These are phyloP conservation scores for Metarhizium robertsii DNA, from an alignment of 2,329 filamentous ascomycete species.

Conservation along the genomic window DNA sequence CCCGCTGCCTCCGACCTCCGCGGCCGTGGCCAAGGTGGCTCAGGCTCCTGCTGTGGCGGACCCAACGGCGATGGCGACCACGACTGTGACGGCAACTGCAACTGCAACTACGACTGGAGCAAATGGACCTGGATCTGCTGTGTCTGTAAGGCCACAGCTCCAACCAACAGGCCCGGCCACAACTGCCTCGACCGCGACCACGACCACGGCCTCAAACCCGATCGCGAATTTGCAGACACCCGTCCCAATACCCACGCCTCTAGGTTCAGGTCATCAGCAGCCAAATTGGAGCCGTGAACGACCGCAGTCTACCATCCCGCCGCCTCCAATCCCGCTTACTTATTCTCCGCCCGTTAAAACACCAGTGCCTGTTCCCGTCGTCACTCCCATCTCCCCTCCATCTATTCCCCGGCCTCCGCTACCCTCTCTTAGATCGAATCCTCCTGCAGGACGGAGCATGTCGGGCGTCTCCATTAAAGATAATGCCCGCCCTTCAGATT, in stretches of 20 bases:
- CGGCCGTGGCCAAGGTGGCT: conserved; percentile 2
- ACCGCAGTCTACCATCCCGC: conserved; percentile 3
- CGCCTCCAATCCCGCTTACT: conserved; percentile 1
- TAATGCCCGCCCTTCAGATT: conserved; percentile 21
- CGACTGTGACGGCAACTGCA: neutral
- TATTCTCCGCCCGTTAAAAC: conserved; percentile 3
- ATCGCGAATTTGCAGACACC: conserved; percentile 10
- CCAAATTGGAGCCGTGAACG: conserved; percentile 14
- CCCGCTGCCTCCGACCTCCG: conserved; percentile 14
- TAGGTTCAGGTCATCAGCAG: conserved; percentile 6
- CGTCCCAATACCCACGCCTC: conserved; percentile 9
- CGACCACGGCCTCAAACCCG: conserved; percentile 3
- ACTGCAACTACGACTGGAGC: too few species aligned
- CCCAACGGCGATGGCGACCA: neutral
- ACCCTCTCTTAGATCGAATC: neutral
- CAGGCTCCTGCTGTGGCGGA: conserved; percentile 4
- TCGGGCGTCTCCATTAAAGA: conserved; percentile 10
- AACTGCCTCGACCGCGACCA: conserved; percentile 4
- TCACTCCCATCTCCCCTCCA: conserved; percentile 1
- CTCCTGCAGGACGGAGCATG: conserved; percentile 3
- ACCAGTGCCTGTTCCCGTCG: neutral
- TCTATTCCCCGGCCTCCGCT: neutral
- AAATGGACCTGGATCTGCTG: neutral
- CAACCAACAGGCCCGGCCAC: conserved; percentile 1
- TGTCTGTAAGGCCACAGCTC: neutral